Evolutionary conservation across 345 rosid species (phyloP).

Genomic region (Sisymbrium altissimum): DNA sequence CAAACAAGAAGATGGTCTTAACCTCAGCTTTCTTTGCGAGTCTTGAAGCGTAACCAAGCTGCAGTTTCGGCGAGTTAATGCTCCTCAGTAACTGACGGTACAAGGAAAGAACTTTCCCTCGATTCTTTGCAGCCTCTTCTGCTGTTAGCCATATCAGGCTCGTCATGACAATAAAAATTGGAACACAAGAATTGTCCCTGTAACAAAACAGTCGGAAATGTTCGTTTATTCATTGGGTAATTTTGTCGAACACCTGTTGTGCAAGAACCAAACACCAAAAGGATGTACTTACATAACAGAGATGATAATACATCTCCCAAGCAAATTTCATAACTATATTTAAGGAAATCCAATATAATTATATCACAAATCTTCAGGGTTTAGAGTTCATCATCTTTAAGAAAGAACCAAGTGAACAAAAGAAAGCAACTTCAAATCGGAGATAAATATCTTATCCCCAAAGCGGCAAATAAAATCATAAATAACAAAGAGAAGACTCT

Average conservation of each 20-base stretch:
- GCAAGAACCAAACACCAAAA: slow-evolving; percentile 14
- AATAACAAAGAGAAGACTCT: background rate
- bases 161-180: background rate
- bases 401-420: no score
- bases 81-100: slow-evolving; percentile 55
- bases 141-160: slow-evolving; percentile 55
- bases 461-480: no score
- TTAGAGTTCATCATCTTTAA: no score
- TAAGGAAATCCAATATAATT: background rate
- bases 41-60: slow-evolving; percentile 55
- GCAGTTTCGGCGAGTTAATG: slow-evolving; percentile 51
- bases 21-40: slow-evolving; percentile 60
- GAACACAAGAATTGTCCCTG: slow-evolving; percentile 8
- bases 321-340: background rate
- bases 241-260: slow-evolving; percentile 19
- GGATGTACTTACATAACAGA: background rate
- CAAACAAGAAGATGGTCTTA: slow-evolving; percentile 49
- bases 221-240: slow-evolving; percentile 8
- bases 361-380: no score
- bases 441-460: no score
- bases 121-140: slow-evolving; percentile 50
- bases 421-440: no score
- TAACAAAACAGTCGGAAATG: background rate
- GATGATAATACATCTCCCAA: background rate
- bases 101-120: slow-evolving; percentile 48